A percentile compares a stretch with the other conserved stretches of the same genome.
phyloP scores from a whole-genome alignment of 139 green algal genomes.

The Chlamydomonas schloesseri region DNA sequence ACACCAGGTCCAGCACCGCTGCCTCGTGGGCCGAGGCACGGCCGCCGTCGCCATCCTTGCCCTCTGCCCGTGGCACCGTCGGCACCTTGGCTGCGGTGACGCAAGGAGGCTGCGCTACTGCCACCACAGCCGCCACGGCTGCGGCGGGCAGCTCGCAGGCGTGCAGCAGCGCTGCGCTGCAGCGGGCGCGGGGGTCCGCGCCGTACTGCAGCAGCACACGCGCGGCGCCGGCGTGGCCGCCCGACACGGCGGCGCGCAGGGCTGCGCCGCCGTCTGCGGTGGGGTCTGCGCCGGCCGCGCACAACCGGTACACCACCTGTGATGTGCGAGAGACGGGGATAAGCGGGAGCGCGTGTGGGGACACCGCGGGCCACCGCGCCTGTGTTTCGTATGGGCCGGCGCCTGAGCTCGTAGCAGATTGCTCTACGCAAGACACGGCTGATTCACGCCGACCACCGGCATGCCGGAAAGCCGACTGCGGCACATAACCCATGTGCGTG shows the following conservation, averaged over 20 bases:
- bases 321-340: too few species aligned
- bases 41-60: too few species aligned
- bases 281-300: slow-evolving; percentile 23
- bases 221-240: background rate
- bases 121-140: background rate
- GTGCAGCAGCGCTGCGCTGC: slow-evolving; percentile 16
- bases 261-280: background rate
- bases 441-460: too few species aligned
- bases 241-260: background rate
- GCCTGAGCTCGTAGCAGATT: too few species aligned
- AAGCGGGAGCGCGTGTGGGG: too few species aligned
- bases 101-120: background rate
- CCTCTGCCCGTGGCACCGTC: too few species aligned
- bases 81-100: too few species aligned
- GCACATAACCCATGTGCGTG: too few species aligned
- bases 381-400: too few species aligned
- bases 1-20: background rate
- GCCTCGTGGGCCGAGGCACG: background rate
- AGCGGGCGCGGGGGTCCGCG: slow-evolving; percentile 6
- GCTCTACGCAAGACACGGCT: too few species aligned
- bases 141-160: slow-evolving; percentile 4
- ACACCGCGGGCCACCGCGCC: too few species aligned
- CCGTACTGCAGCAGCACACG: slow-evolving; percentile 2
- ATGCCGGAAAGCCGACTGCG: too few species aligned
- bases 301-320: background rate